Conservation (phyloP, 169 alveolate species). For the Amoebophrya sp. region DNA sequence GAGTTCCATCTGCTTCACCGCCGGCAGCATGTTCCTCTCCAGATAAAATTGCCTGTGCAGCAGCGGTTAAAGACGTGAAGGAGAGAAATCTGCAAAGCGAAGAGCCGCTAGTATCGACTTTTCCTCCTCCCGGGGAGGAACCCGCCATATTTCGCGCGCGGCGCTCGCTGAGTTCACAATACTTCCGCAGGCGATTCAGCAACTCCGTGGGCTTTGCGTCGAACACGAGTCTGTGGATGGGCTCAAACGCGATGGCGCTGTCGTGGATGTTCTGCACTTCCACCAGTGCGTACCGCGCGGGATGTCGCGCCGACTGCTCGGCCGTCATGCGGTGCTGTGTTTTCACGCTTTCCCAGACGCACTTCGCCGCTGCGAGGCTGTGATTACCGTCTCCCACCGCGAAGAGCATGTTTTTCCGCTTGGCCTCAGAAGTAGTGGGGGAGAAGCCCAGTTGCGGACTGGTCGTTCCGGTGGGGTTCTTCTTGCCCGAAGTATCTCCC, state of each 20-base stretch:
- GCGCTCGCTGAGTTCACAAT: background rate
- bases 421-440: no score
- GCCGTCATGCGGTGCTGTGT: constrained; percentile 13
- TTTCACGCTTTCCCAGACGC: constrained; percentile 52
- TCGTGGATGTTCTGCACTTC: constrained; percentile 58
- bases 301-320: constrained; percentile 51
- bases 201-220: constrained; percentile 39
- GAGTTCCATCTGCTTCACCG: background rate
- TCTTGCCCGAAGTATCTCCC: background rate
- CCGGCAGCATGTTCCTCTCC: background rate
- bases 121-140: background rate
- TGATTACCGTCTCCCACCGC: constrained; percentile 63
- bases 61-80: no score
- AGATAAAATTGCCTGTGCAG: no score
- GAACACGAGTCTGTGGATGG: constrained; percentile 56
- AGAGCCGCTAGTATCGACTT: no score
- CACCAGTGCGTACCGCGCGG: constrained; percentile 55
- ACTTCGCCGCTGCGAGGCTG: constrained; percentile 58
- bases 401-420: constrained; percentile 39
- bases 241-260: constrained; percentile 55
- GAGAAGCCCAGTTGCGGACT: no score
- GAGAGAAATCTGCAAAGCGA: no score
- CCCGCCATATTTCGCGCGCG: background rate
- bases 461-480: constrained; percentile 18
- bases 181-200: background rate